Evolutionary conservation across 352 stramenopile species (phyloP), one percentile per base, ranked within the genome.

Genomic region (Pythium vanterpoolii): DNA sequence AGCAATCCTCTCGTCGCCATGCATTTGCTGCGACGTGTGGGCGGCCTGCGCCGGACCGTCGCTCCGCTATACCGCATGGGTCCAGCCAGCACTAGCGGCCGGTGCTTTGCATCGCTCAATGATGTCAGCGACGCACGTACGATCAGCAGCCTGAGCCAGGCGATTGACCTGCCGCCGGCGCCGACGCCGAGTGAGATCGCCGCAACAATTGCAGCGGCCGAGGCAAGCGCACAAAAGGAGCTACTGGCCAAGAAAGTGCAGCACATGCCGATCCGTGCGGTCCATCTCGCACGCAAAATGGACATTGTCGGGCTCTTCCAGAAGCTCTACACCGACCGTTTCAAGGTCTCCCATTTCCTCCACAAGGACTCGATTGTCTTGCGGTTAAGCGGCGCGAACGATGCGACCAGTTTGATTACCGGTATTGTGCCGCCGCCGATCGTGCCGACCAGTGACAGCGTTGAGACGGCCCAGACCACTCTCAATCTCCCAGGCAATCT

Each of bases 211-310:
- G 77, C 74, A 14, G 79, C 66, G 11, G 82, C 79, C 10, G 82
- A 91, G 57, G 74, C 67, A 5, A 50, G 64, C n/a, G 82, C 76
- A 14, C 72, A 79, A 21, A 69, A 72, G 24, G 64, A 73, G 26
- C 54, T 71, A 44, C 62, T 79, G 46, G 66, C 62, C 19, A 87
- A 84, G 65, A 66, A 60, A 49, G 68, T 91, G 44, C 77, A 88
- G 50, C 81, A 90, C 68, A 91, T 91, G 84, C 79, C 77, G 13
- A 91, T 94, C 39, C 79, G 83, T 46, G 84, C 86, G 16, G 80
- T 94, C 46, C 84, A 94, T 61, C 66, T 93, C 42, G 84, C 84
- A 24, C 82, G 83, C 34, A 91, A 93, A 70, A 92, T 94, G 76
- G 83, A 96, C 70, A 90, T 93, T 53, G 70, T 85, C 30, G 73